Conservation (phyloP, 2,329 filamentous ascomycete genomes). For the Colletotrichum tropicale region DNA sequence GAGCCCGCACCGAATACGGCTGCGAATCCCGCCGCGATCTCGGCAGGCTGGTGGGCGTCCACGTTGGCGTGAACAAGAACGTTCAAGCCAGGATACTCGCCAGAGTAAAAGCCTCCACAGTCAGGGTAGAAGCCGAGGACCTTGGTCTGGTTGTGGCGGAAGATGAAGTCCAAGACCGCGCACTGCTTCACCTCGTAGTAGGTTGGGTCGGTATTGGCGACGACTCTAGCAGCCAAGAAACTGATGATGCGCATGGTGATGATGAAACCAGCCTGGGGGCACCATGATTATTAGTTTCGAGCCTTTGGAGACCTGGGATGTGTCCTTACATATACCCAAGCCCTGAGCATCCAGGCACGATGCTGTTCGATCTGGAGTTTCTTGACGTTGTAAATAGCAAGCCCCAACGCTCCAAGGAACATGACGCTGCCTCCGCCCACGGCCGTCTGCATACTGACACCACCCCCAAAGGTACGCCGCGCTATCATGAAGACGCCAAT, state of each 20-base stretch:
- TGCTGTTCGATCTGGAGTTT: slow-evolving; percentile 67
- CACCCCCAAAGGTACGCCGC: slow-evolving; percentile 57
- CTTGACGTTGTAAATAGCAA: slow-evolving; percentile 63
- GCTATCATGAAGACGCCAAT: slow-evolving; percentile 58
- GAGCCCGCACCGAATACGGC: slow-evolving; percentile 52
- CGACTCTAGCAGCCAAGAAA: slow-evolving; percentile 40
- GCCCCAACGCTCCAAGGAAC: slow-evolving; percentile 43
- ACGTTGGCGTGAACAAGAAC: slow-evolving; percentile 35
- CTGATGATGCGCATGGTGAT: slow-evolving; percentile 54
- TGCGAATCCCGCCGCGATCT: slow-evolving; percentile 45
- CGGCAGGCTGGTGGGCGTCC: slow-evolving; percentile 25
- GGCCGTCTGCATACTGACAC: slow-evolving; percentile 50
- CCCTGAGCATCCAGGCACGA: slow-evolving; percentile 66
- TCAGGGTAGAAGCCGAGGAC: slow-evolving; percentile 43
- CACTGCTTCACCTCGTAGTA: slow-evolving; percentile 45
- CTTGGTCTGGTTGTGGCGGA: slow-evolving; percentile 25
- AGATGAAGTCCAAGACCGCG: slow-evolving; percentile 47
- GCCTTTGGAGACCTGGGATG: not conserved
- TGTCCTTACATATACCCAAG: slow-evolving; percentile 50
- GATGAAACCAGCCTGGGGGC: slow-evolving; percentile 46
- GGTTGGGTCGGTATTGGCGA: slow-evolving; percentile 27
- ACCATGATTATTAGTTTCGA: not conserved
- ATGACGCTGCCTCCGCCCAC: slow-evolving; percentile 48
- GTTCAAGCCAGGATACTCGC: slow-evolving; percentile 26
- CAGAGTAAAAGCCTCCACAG: slow-evolving; percentile 42